Evolutionary conservation across 257 asterid species (phyloP).

Genomic region (Thymus quinquecostatus): DNA sequence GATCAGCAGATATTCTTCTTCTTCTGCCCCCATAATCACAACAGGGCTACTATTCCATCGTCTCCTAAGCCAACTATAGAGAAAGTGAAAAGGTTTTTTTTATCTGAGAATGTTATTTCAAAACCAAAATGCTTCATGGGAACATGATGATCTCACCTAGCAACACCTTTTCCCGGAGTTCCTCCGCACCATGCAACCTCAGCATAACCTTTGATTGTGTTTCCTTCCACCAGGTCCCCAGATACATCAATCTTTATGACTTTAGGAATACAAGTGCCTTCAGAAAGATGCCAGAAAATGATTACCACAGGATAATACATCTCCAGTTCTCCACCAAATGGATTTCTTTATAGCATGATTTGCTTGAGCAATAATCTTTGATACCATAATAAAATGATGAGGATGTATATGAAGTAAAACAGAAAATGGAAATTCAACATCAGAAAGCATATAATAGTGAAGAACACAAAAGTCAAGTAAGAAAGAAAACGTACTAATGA

Average conservation of each 20-base stretch:
- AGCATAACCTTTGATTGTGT: slow-evolving; percentile 65
- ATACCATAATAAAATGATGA: too few species aligned
- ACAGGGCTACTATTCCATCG: slow-evolving; percentile 92
- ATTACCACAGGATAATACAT: slow-evolving; percentile 21
- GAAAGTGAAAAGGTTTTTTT: slow-evolving; percentile 22
- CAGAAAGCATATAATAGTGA: too few species aligned
- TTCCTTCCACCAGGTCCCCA: slow-evolving; percentile 93
- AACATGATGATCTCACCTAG: slow-evolving; percentile 64
- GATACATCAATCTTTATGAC: slow-evolving; percentile 77
- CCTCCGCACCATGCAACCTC: slow-evolving; percentile 99
- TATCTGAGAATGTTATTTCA: slow-evolving; percentile 17
- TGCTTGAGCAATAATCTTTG: not conserved
- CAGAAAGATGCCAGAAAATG: slow-evolving; percentile 30
- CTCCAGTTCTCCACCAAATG: slow-evolving; percentile 6
- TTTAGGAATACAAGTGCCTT: slow-evolving; percentile 93
- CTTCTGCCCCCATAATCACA: slow-evolving; percentile 89
- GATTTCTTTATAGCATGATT: slow-evolving; percentile 19
- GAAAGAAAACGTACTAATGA: not conserved
- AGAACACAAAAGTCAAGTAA: not conserved
- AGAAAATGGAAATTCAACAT: not conserved
- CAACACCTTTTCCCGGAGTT: slow-evolving; percentile 91
- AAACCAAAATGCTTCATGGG: slow-evolving; percentile 25
- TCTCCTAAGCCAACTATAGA: slow-evolving; percentile 85
- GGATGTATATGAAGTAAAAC: not conserved
- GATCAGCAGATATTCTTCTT: slow-evolving; percentile 73